These are phyloP conservation scores for Chaetothyriales sp. DNA, from an alignment of 2,329 filamentous ascomycete species.

Conservation along the genomic window DNA sequence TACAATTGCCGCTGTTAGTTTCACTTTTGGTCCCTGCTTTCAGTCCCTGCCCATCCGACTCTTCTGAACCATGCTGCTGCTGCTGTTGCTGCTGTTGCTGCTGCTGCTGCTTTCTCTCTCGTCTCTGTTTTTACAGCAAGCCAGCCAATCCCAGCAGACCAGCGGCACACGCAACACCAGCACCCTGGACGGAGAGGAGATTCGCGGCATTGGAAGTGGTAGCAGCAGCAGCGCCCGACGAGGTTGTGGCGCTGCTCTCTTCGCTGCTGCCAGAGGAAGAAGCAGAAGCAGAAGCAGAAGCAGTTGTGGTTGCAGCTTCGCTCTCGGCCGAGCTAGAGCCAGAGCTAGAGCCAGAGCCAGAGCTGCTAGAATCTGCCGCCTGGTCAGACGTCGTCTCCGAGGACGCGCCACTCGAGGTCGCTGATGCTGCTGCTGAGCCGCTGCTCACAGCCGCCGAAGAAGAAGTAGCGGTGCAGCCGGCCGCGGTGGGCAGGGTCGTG, in stretches of 20 bases:
- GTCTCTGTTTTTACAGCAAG: not conserved
- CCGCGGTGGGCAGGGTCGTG: slow-evolving; percentile 18
- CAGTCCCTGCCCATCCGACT: too few relatives aligned
- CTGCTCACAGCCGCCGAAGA: slow-evolving; percentile 5
- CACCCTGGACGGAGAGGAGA: slow-evolving; percentile 3
- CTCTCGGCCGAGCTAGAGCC: not conserved
- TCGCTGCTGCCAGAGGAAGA: not conserved
- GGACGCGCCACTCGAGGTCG: not conserved
- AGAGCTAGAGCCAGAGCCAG: too few relatives aligned
- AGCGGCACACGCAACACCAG: slow-evolving; percentile 1
- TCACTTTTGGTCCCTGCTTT: too few relatives aligned
- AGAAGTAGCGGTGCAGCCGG: slow-evolving; percentile 7
- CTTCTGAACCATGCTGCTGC: too few relatives aligned
- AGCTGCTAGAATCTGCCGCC: too few relatives aligned
- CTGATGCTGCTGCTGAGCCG: not conserved
- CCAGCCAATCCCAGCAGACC: slow-evolving; percentile 9
- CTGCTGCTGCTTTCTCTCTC: too few relatives aligned
- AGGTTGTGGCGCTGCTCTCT: slow-evolving; percentile 1
- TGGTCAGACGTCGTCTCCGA: slow-evolving; percentile 1
- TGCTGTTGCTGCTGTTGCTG: too few relatives aligned
- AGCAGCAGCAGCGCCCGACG: not conserved
- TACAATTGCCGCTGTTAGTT: too few relatives aligned
- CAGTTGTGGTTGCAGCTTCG: not conserved
- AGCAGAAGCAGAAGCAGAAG: not conserved
- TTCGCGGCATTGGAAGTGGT: slow-evolving; percentile 1